phyloP scores from a whole-genome alignment of 2,329 filamentous ascomycete species.

The Aureobasidium sp. region DNA sequence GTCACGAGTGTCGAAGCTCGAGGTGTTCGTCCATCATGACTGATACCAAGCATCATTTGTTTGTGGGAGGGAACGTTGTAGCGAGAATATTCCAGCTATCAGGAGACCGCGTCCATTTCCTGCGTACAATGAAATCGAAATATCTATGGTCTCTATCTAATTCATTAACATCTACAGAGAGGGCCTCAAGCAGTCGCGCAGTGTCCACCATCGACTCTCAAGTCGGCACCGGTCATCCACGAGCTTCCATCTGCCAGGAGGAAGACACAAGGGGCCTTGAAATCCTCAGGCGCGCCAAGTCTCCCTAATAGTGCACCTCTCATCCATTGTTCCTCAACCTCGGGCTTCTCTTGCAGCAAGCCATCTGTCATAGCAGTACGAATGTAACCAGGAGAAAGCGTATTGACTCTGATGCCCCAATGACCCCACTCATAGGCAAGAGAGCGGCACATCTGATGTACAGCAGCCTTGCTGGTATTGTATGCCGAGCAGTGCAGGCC shows the following conservation, averaged over 20 bases:
- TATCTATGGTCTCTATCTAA: not conserved
- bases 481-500: slow-evolving; percentile 29
- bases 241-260: slow-evolving; percentile 58
- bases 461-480: slow-evolving; percentile 23
- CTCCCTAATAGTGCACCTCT: slow-evolving; percentile 46
- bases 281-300: slow-evolving; percentile 49
- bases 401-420: slow-evolving; percentile 27
- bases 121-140: not conserved
- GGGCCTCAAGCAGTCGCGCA: slow-evolving; percentile 31
- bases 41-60: not conserved
- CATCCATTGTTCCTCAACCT: slow-evolving; percentile 48
- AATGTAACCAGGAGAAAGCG: slow-evolving; percentile 26
- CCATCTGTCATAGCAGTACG: slow-evolving; percentile 30
- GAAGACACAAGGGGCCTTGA: slow-evolving; percentile 59
- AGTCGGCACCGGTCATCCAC: slow-evolving; percentile 62
- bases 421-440: slow-evolving; percentile 25
- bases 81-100: too few relatives aligned
- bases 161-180: not conserved
- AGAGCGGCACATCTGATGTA: slow-evolving; percentile 31
- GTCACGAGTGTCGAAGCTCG: not conserved
- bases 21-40: not conserved
- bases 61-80: not conserved
- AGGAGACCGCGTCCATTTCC: not conserved
- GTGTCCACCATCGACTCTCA: slow-evolving; percentile 66
- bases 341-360: slow-evolving; percentile 35